Evolutionary conservation across 2,329 filamentous ascomycete species (phyloP), one percentile per base, ranked within the genome.

Genomic region (Xenoacremonium recifei): DNA sequence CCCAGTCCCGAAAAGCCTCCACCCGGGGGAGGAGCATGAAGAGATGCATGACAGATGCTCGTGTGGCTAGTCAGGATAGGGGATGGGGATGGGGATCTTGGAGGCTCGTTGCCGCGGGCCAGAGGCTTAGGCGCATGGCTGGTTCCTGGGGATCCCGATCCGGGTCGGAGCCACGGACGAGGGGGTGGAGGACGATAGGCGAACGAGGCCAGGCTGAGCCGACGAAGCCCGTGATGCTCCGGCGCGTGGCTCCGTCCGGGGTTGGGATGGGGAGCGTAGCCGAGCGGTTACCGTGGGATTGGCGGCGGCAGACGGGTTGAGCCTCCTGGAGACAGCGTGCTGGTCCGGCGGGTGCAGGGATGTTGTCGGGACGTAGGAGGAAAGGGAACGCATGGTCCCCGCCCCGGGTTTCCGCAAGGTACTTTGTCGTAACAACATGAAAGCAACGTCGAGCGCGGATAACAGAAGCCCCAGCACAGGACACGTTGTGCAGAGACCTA

Each of bases 131-230:
- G 35, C 35, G 37, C 42, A 33, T 49, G 39, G 51, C 58, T 57
- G 39, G 51, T 58, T 57, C 53, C 55, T 58, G 53, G 50, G 53
- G 55, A 52, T 57, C 53, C 55, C 55, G 55, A 58, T 54, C 44
- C 44, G 47, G 45, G 49, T 47, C 45, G 53, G 53, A 46, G 47
- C 47, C 51, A 37, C 42, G 47, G 48, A 47, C 44, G 48, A 53
- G 53, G 34, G 44, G 53, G 47, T 45, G 49, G 50, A 57, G 52
- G 54, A 50, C 56, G 51, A 55, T 43, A 50, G 46, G 48, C 36
- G 45, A 54, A 42, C 6, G 17, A 31, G 29, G 7, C 29, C 29
- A 31, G 51, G 50, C 48, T 47, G 44, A 56, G 53, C 53, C 54
- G 52, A 49, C 39, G 50, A 56, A 56, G 37, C 48, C 54, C 50